These are phyloP conservation scores for Nepenthes mirabilis DNA, from an alignment of 148 eudicot genomes.

Conservation along the genomic window DNA sequence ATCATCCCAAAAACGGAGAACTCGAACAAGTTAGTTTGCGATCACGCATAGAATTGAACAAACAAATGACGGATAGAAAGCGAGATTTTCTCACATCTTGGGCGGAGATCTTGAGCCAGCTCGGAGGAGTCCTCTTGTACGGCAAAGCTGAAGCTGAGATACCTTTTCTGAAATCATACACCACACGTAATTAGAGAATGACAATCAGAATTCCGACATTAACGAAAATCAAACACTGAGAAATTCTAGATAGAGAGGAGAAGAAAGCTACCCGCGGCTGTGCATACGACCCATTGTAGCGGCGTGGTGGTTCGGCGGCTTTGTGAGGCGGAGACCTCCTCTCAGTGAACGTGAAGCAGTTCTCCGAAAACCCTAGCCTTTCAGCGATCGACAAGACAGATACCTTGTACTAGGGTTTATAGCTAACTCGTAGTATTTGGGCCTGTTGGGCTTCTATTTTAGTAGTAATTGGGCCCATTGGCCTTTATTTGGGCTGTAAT, in stretches of 20 bases:
- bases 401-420: too few species aligned
- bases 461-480: too few species aligned
- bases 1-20: neutral
- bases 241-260: neutral
- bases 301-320: neutral
- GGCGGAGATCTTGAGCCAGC: conserved; percentile 29
- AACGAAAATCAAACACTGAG: neutral
- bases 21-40: neutral
- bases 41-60: neutral
- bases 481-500: too few species aligned
- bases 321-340: neutral
- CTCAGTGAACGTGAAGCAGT: too few species aligned
- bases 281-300: conserved; percentile 21
- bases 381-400: too few species aligned
- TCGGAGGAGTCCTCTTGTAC: conserved; percentile 30
- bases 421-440: too few species aligned
- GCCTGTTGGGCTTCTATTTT: too few species aligned
- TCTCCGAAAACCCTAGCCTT: too few species aligned
- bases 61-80: neutral
- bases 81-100: conserved; percentile 13
- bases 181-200: neutral
- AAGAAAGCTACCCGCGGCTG: conserved; percentile 9
- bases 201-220: neutral
- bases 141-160: conserved; percentile 24
- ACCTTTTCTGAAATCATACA: conserved; percentile 16